Percentiles rank a stretch among this genome's conserved stretches.
These are phyloP conservation scores for Plasmodium blacklocki DNA, from an alignment of 169 alveolate genomes.

Conservation along the genomic window DNA sequence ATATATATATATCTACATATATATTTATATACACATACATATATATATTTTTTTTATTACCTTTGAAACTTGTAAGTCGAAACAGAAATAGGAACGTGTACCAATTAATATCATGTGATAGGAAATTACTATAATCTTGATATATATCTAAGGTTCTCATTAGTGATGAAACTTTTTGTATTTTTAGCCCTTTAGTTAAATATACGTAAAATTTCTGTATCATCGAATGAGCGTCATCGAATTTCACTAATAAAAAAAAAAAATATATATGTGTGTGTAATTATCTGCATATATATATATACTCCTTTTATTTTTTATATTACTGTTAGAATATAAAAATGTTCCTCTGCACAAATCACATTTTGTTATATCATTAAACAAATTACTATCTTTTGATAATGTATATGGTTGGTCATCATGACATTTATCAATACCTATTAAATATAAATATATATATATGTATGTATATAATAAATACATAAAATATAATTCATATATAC, in stretches of 20 bases:
- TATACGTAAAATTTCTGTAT: constrained; percentile 29
- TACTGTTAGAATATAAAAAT: constrained; percentile 7
- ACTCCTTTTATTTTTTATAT: neutral
- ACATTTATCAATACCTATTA: too few species aligned
- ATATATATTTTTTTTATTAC: too few species aligned
- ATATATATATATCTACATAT: too few species aligned
- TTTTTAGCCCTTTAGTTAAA: constrained; percentile 13
- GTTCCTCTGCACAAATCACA: constrained; percentile 53
- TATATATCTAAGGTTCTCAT: constrained; percentile 18
- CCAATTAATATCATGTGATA: constrained; percentile 53
- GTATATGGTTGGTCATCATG: too few species aligned
- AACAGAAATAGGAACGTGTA: constrained; percentile 39
- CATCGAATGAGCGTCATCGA: constrained; percentile 21
- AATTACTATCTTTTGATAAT: too few species aligned
- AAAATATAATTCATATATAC: too few species aligned
- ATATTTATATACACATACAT: too few species aligned
- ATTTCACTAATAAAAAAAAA: too few species aligned
- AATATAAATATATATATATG: too few species aligned
- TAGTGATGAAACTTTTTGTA: constrained; percentile 9
- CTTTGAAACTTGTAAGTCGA: constrained; percentile 20
- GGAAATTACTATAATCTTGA: constrained; percentile 39
- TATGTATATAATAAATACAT: too few species aligned
- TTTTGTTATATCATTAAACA: neutral
- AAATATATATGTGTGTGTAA: too few species aligned
- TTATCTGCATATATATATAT: too few species aligned